Base-by-base conservation (phyloP, 768 basidiomycete species). In the Kwoniella sp. region DNA sequence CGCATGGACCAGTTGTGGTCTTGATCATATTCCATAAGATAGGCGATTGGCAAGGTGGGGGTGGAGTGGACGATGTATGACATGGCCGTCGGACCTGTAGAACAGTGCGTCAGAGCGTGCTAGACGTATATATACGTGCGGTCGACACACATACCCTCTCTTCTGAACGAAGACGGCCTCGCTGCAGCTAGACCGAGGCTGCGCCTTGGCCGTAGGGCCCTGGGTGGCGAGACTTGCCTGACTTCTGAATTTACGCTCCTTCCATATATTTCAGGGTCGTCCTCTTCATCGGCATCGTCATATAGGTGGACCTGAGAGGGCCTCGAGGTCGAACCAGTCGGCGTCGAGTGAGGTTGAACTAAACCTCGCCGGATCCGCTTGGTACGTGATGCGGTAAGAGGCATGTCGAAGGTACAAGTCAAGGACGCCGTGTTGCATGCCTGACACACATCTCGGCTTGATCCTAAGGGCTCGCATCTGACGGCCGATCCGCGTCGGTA, bases 41-140 rank as follows among this genome's bases (percentile, higher is more conserved):
- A 58, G 26, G 65, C 30, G 1, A 70, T 51, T 15, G 69, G 69
- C 11, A 70, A 15, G 1, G 69, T 70, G 2, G 69, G 69, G 20
- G 65, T 67, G 1, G 69, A 70, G 30, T 70, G 69, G 12, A 70
- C 61, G 41, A 70, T 70, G 50, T 63, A 70, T 17, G 61, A 63
- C 23, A 70, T 47, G 1, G 69, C 53, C 17, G 69, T 66, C 0
- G 65, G 69, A 50, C 69, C 69, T 70, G 45, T 8, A 56, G n/a
- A 29, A 23, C n/a, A 12, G 2, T 30, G 50, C n/a, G 5, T 9
- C 17, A 45, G 23, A 51, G 26, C 37, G 37, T 38, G 34, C 34
- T 34, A 34, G 34, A 26, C 17, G n/a, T 4, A 29, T 28, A 29
- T 20, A 4, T 25, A 53, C 4, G n/a, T 13, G 53, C 25, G 45